Evolutionary conservation across 2,329 filamentous ascomycete species (phyloP), one percentile per base, ranked within the genome.

Genomic region (Ophiostoma fasciatum): DNA sequence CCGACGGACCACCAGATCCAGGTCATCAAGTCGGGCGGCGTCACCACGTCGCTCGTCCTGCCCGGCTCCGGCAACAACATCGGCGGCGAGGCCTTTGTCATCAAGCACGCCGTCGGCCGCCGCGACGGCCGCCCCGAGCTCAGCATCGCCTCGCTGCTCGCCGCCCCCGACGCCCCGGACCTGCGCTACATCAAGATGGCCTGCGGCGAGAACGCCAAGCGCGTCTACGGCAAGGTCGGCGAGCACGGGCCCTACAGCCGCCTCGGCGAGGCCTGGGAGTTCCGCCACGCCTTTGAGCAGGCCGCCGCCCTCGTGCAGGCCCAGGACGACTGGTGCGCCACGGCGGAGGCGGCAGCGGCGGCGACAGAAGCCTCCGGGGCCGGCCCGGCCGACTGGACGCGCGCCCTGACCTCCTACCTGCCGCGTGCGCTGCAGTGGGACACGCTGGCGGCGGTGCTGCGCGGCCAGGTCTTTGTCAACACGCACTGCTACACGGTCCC

Each of bases 41-140:
- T 82, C 0, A 82, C 77, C 0, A 78, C 75, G 0, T 75, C 69
- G 18, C 59, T 82, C 2, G 58, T 81, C 4, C 60, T 82, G 1
- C 77, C 78, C 1, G 77, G 78, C 2, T 77, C 71, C 1, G 74
- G 67, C n/a, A 82, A 79, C 53, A 81, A 80, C 49, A 80, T 82
- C 28, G 78, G 74, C 18, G 78, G 78, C 42, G 76, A 82, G 50
- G 78, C 76, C 0, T 81, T 64, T 39, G 65, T 76, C 5, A 66
- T 82, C 51, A 82, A 82, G 56, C 73, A 76, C 42, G 70, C 75
- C 9, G 68, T 78, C 10, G 74, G 74, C 15, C 62, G 61, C 37
- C 46, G 59, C 0, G 67, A 78, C 43, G 72, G 75, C 4, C 66
- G 76, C 17, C 57, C 63, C 13, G 76, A 81, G 51, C 66, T 76